A percentile compares a stretch with the other conserved stretches of the same genome.
These are phyloP conservation scores for Mortierella sp. DNA, from an alignment of 371 early-diverging fungal genomes.

Conservation along the genomic window DNA sequence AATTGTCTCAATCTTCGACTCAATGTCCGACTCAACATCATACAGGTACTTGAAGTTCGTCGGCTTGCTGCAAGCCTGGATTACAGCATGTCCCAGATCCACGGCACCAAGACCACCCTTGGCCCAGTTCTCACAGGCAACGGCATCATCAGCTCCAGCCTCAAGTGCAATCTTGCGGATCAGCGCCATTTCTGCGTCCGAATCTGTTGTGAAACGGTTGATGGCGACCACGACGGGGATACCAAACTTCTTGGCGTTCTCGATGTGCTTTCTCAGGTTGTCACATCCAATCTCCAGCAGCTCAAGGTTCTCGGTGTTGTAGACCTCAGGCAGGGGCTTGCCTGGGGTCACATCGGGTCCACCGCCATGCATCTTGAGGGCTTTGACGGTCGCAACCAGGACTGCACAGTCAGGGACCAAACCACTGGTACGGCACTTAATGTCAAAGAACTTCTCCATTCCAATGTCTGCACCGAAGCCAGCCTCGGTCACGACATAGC, in stretches of 20 bases:
- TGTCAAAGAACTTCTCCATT: slow-evolving; percentile 98
- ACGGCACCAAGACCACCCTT: slow-evolving; percentile 92
- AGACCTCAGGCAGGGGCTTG: slow-evolving; percentile 88
- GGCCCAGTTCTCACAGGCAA: slow-evolving; percentile 92
- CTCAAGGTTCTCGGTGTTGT: slow-evolving; percentile 87
- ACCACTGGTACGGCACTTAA: slow-evolving; percentile 94
- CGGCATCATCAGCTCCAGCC: slow-evolving; percentile 92
- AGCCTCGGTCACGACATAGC: slow-evolving; percentile 96
- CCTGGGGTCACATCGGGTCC: slow-evolving; percentile 95
- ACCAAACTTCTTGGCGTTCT: slow-evolving; percentile 91
- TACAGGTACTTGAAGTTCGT: slow-evolving; percentile 88
- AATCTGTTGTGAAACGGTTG: slow-evolving; percentile 92
- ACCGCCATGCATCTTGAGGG: slow-evolving; percentile 97
- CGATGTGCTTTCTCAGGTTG: slow-evolving; percentile 91
- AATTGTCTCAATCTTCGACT: slow-evolving; percentile 91
- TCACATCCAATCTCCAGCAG: slow-evolving; percentile 84
- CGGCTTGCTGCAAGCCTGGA: slow-evolving; percentile 74
- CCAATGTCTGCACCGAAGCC: slow-evolving; percentile 99
- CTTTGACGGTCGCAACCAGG: slow-evolving; percentile 94
- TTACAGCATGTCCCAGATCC: slow-evolving; percentile 88
- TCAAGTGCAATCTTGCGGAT: slow-evolving; percentile 75
- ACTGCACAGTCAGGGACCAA: slow-evolving; percentile 93
- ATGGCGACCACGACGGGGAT: slow-evolving; percentile 94
- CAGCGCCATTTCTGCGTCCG: slow-evolving; percentile 86
- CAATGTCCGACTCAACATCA: slow-evolving; percentile 78